Base-by-base conservation (phyloP, 1,284 basidiomycete species). In the Moniliella sp. region DNA sequence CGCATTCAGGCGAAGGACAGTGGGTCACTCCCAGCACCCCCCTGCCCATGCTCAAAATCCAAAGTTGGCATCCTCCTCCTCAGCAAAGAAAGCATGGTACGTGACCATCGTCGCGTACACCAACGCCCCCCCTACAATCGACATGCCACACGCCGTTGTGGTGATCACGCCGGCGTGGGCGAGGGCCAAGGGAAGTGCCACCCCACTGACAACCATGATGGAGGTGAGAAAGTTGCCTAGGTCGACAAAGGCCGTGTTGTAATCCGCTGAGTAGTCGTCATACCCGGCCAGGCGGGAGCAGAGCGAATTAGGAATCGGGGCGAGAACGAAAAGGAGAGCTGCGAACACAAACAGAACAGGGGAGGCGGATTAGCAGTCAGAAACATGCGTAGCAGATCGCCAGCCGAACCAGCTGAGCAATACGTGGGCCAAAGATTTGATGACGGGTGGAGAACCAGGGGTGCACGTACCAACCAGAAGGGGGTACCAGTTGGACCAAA, bases 401-500 rank as follows among this genome's bases (percentile, higher is more conserved):
- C n/a, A n/a, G n/a, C n/a, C n/a, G n/a, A n/a, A n/a, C n/a, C n/a
- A n/a, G n/a, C n/a, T n/a, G n/a, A n/a, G n/a, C n/a, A n/a, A n/a
- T n/a, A n/a, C n/a, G n/a, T n/a, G n/a, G n/a, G n/a, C n/a, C n/a
- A n/a, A n/a, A n/a, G n/a, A n/a, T n/a, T n/a, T n/a, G n/a, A n/a
- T n/a, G n/a, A n/a, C n/a, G n/a, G n/a, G n/a, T n/a, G n/a, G n/a
- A n/a, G n/a, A 8, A 4, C n/a, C 1, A 4, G 9, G 14, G 25
- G 25, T 5, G 5, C 14, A 14, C 4, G 58, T 51, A 91, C 88
- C 88, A 46, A 94, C 88, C 45, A 97, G 71, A 31, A 97, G 67
- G 28, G 91, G 91, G 10, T 97, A 68, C 91, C 91, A 99, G 63
- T 99, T 97, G 19, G 73, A 65, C 76, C 78, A 97, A 21, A 97